phyloP scores from a whole-genome alignment of 225 moss, liverwort and hornwort genomes.

The Asterella californica region DNA sequence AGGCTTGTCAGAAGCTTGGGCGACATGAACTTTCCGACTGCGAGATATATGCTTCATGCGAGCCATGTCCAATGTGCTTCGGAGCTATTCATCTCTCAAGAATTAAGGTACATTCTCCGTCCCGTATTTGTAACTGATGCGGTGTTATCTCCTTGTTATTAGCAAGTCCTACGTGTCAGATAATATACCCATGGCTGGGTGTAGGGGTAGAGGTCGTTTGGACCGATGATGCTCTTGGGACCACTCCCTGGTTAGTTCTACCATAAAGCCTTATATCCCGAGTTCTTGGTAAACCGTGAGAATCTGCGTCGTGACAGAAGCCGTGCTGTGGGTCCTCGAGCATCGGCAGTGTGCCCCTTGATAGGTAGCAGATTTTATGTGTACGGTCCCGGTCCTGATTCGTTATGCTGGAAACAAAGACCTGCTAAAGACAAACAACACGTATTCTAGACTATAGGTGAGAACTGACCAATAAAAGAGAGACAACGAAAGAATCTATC shows the following conservation, averaged over 20 bases:
- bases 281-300: not conserved
- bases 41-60: conserved; percentile 95
- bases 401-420: too few species aligned
- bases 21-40: conserved; percentile 90
- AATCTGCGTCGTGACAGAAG: not conserved
- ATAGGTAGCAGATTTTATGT: too few species aligned
- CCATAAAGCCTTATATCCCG: not conserved
- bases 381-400: too few species aligned
- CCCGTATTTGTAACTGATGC: not conserved
- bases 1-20: conserved; percentile 95
- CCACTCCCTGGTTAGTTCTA: not conserved
- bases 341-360: too few species aligned
- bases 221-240: not conserved
- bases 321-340: too few species aligned
- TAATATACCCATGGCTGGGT: not conserved
- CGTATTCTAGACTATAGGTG: too few species aligned
- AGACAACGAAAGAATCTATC: too few species aligned
- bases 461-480: too few species aligned
- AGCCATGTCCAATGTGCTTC: conserved; percentile 99
- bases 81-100: conserved; percentile 97
- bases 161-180: not conserved
- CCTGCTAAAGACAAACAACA: too few species aligned
- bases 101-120: conserved; percentile 60
- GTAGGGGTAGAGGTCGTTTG: not conserved
- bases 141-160: not conserved